phyloP scores from a whole-genome alignment of 2,329 filamentous ascomycete species.

The Colletotrichum nymphaeae region DNA sequence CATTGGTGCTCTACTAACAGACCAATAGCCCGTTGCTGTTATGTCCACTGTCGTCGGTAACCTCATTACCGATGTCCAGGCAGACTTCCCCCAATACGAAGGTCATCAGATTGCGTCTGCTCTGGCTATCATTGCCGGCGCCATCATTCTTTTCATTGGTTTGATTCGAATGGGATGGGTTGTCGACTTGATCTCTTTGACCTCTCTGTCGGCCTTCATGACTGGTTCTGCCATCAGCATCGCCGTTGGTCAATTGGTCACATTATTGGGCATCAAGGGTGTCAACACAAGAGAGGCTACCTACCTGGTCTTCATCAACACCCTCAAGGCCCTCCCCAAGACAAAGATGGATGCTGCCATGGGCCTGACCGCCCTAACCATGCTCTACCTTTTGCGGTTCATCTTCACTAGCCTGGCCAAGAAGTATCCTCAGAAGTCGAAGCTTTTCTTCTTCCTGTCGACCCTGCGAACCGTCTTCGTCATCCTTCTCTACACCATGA shows the following conservation, averaged over 20 bases:
- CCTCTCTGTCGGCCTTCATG: conserved; percentile 95
- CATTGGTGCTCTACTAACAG: conserved; percentile 13
- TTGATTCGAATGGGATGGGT: conserved; percentile 87
- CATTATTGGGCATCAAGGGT: conserved; percentile 81
- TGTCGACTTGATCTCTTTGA: conserved; percentile 91
- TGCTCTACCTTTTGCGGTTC: conserved; percentile 82
- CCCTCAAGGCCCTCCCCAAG: conserved; percentile 75
- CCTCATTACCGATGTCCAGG: conserved; percentile 75
- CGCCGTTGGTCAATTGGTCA: conserved; percentile 82
- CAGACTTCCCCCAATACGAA: conserved; percentile 66
- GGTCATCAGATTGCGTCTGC: conserved; percentile 80
- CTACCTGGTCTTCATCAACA: conserved; percentile 87
- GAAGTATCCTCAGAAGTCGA: conserved; percentile 75
- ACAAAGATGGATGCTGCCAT: conserved; percentile 85
- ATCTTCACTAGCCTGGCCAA: conserved; percentile 74
- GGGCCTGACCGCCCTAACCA: conserved; percentile 82
- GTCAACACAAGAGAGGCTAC: conserved; percentile 83
- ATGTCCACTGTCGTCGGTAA: conserved; percentile 92
- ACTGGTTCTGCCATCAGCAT: conserved; percentile 95
- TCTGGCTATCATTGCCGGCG: conserved; percentile 81
- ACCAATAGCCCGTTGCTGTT: conserved; percentile 84
- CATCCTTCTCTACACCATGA: conserved; percentile 90
- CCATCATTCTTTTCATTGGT: conserved; percentile 82
- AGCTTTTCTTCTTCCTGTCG: conserved; percentile 88
- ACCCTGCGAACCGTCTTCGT: conserved; percentile 92